A percentile compares a stretch with the other conserved stretches of the same genome.
Evolutionary conservation across 73 alveolate genomes (phyloP).

Genomic region (Paramecium tetraurelia): DNA sequence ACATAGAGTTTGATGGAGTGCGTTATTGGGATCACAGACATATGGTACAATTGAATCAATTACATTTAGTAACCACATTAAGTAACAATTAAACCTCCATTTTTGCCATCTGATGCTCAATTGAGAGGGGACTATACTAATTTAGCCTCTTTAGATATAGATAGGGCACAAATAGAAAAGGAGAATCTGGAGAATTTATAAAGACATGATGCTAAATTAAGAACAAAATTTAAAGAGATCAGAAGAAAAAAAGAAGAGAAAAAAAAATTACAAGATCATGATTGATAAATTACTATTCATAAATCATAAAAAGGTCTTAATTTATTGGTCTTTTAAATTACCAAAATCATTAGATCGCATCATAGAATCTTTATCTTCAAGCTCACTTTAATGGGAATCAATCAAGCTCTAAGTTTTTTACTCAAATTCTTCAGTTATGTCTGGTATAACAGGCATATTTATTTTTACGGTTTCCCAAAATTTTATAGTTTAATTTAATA

Average conservation of each 20-base stretch:
- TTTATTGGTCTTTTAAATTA: neutral
- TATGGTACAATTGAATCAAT: neutral
- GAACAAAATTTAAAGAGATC: slow-evolving; percentile 30
- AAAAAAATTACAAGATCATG: neutral
- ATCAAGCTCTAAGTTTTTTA: too few species aligned
- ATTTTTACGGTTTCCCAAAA: neutral
- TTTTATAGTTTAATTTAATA: too few species aligned
- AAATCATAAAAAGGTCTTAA: neutral
- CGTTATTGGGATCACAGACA: slow-evolving; percentile 94
- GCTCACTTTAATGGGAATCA: too few species aligned
- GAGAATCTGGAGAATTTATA: slow-evolving; percentile 48
- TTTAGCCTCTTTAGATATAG: slow-evolving; percentile 23
- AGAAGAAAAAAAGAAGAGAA: slow-evolving; percentile 21
- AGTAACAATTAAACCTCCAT: slow-evolving; percentile 18
- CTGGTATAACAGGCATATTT: neutral
- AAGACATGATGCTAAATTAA: slow-evolving; percentile 56
- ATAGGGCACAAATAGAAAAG: slow-evolving; percentile 51
- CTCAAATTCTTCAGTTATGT: too few species aligned
- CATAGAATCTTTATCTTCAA: neutral
- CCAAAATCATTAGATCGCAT: neutral
- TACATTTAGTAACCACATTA: slow-evolving; percentile 27
- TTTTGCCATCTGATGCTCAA: slow-evolving; percentile 49
- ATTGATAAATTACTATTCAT: neutral
- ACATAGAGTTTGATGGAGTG: slow-evolving; percentile 88
- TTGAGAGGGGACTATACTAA: slow-evolving; percentile 43